These are phyloP conservation scores for Groenewaldozyma auringiensis DNA, from an alignment of 1,139 yeast species.

Conservation along the genomic window DNA sequence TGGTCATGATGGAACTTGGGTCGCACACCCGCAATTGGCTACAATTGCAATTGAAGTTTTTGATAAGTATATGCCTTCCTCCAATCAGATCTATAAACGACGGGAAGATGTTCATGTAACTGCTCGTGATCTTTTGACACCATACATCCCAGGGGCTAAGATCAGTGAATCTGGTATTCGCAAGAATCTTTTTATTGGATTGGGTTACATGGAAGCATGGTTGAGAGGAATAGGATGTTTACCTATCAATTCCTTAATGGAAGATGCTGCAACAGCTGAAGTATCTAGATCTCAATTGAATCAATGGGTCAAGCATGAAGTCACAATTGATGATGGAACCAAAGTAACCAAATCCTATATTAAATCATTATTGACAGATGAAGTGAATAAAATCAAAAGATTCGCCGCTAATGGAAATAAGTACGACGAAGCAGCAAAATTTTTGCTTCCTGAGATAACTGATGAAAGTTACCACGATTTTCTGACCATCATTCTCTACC, in stretches of 20 bases:
- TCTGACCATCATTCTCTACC: slow-evolving; percentile 43
- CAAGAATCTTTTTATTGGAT: slow-evolving; percentile 62
- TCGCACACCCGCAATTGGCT: slow-evolving; percentile 75
- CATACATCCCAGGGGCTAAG: slow-evolving; percentile 58
- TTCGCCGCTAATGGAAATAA: slow-evolving; percentile 48
- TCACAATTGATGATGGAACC: slow-evolving; percentile 52
- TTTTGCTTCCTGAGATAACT: slow-evolving; percentile 30
- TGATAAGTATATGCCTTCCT: slow-evolving; percentile 76
- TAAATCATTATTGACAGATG: slow-evolving; percentile 50
- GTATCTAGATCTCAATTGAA: slow-evolving; percentile 75
- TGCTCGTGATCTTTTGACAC: slow-evolving; percentile 63
- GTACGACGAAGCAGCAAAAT: slow-evolving; percentile 44
- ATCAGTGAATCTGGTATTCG: slow-evolving; percentile 68
- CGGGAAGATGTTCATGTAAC: slow-evolving; percentile 42
- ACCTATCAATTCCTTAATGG: slow-evolving; percentile 78
- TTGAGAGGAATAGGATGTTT: slow-evolving; percentile 73
- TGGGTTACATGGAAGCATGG: slow-evolving; percentile 79
- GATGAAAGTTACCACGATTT: slow-evolving; percentile 28
- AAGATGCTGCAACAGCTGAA: slow-evolving; percentile 84
- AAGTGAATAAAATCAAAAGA: slow-evolving; percentile 47
- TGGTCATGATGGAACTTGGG: slow-evolving; percentile 81
- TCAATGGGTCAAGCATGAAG: slow-evolving; percentile 79
- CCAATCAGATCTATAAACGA: slow-evolving; percentile 66
- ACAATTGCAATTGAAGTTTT: slow-evolving; percentile 67
- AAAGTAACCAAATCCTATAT: slow-evolving; percentile 53